A percentile compares a stretch with the other conserved stretches of the same genome.
phyloP scores from a whole-genome alignment of 495 filamentous ascomycete species.

The Penicillium samsonianum region DNA sequence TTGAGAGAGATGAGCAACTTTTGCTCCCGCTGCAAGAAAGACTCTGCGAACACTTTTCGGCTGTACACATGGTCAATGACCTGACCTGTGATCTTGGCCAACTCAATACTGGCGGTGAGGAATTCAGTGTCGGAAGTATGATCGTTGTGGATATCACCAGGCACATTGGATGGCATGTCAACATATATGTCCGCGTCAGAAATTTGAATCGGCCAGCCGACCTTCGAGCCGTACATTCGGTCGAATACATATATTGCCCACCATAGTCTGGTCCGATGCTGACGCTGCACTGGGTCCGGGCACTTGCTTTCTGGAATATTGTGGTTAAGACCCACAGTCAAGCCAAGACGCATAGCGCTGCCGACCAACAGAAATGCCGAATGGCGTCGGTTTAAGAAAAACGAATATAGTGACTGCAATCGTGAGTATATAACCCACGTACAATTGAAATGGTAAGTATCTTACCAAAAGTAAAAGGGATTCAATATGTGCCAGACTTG shows the following conservation, averaged over 20 bases:
- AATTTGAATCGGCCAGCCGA: constrained; percentile 34
- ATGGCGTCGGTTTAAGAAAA: constrained; percentile 37
- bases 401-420: constrained; percentile 32
- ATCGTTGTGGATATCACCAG: constrained; percentile 17
- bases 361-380: constrained; percentile 33
- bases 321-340: constrained; percentile 37
- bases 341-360: constrained; percentile 29
- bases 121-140: constrained; percentile 30
- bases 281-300: constrained; percentile 24
- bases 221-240: constrained; percentile 36
- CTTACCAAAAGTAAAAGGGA: constrained; percentile 28
- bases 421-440: constrained; percentile 5
- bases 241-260: constrained; percentile 40
- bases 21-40: constrained; percentile 34
- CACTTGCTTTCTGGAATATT: constrained; percentile 35
- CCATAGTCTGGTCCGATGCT: constrained; percentile 37
- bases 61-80: constrained; percentile 30
- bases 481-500: constrained; percentile 30
- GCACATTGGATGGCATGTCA: constrained; percentile 29
- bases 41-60: constrained; percentile 27
- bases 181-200: constrained; percentile 37
- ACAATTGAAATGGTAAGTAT: not conserved
- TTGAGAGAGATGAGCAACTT: constrained; percentile 31
- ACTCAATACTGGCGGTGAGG: constrained; percentile 25
- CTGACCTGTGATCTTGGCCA: constrained; percentile 28